These are phyloP conservation scores for Saturnispora diversa DNA, from an alignment of 805 yeast genomes.

Conservation along the genomic window DNA sequence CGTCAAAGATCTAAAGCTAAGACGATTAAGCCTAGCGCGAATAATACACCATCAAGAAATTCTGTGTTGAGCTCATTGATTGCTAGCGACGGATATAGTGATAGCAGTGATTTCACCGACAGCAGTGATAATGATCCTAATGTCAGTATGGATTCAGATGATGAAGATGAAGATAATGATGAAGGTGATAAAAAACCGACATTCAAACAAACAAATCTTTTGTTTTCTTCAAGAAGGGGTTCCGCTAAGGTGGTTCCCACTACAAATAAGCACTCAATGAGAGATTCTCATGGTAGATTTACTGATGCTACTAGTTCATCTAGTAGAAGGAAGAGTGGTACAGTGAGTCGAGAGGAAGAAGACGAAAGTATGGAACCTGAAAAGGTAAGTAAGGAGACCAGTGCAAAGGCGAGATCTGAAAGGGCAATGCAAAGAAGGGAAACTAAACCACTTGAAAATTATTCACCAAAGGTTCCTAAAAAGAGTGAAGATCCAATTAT, in stretches of 20 bases:
- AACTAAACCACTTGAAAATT: constrained; percentile 1
- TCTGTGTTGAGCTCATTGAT: constrained; percentile 1
- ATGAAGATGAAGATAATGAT: background rate
- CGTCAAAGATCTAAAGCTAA: no score
- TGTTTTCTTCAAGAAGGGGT: constrained; percentile 1
- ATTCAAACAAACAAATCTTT: background rate
- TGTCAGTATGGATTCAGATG: background rate
- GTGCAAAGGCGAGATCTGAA: constrained; percentile 4
- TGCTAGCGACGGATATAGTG: constrained; percentile 3
- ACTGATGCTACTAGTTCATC: background rate
- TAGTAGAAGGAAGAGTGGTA: background rate
- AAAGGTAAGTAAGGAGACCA: background rate
- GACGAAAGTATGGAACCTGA: background rate
- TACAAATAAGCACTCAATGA: no score
- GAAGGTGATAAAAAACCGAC: background rate
- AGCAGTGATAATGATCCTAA: background rate
- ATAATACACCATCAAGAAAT: no score
- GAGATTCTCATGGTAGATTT: no score
- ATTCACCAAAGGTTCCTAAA: background rate
- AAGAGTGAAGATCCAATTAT: background rate
- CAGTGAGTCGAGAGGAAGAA: background rate
- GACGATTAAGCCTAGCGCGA: no score
- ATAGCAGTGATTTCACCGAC: background rate
- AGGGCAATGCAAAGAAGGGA: constrained; percentile 5
- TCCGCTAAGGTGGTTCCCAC: no score